Evolutionary conservation across 768 basidiomycete species (phyloP).

Genomic region (Hericium alpestre): DNA sequence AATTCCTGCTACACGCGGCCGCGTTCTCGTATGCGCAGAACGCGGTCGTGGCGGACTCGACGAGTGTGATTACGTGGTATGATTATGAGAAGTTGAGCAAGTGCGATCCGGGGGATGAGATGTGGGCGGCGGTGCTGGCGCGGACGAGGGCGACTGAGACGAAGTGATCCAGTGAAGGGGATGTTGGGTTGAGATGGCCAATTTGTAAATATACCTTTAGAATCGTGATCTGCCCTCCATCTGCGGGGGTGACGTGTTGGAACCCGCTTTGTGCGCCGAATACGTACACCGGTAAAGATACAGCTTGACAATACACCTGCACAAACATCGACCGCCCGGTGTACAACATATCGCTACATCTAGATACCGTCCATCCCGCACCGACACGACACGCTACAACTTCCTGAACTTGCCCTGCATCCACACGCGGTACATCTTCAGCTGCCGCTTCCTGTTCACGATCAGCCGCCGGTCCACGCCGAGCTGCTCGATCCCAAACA

Average conservation of each 20-base stretch:
- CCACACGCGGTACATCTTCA: conserved; percentile 98
- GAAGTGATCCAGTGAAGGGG: too few species aligned
- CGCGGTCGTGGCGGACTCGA: conserved; percentile 53
- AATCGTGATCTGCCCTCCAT: too few species aligned
- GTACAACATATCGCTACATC: background rate
- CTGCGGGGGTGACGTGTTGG: too few species aligned
- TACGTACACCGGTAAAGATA: background rate
- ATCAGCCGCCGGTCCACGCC: conserved; percentile 85
- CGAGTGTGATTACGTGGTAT: conserved; percentile 65
- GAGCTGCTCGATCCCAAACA: conserved; percentile 76
- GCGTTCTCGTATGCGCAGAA: conserved; percentile 59
- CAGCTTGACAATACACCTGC: background rate
- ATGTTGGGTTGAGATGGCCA: too few species aligned
- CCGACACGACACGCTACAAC: background rate
- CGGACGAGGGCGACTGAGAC: conserved; percentile 12
- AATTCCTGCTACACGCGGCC: conserved; percentile 41
- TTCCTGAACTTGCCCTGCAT: conserved; percentile 81
- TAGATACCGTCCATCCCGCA: background rate
- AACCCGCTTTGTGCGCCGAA: background rate
- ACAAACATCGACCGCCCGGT: background rate
- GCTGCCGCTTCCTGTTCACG: conserved; percentile 85
- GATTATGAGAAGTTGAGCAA: conserved; percentile 61
- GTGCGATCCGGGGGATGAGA: conserved; percentile 47
- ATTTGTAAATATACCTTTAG: too few species aligned
- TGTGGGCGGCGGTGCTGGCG: conserved; percentile 24